Conservation (phyloP, 257 asterid species). For the Lavandula angustifolia region DNA sequence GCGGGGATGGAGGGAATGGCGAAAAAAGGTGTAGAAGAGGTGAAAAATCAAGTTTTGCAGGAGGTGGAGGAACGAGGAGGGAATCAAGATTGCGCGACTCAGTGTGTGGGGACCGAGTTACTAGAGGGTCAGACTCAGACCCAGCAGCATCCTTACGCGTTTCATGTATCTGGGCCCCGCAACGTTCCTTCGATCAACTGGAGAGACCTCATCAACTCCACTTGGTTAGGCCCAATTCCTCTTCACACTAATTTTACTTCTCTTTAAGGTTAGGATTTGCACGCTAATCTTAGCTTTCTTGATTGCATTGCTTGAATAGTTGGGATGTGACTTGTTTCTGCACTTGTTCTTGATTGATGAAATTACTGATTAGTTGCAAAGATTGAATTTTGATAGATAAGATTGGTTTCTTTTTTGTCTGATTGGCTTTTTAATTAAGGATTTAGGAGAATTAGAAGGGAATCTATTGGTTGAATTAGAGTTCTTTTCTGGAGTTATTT, state of each 20-base stretch:
- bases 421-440: neutral
- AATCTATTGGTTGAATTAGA: neutral
- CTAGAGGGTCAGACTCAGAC: slow-evolving; percentile 11
- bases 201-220: slow-evolving; percentile 71
- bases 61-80: slow-evolving; percentile 37
- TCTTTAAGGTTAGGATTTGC: neutral
- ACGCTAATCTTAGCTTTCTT: neutral
- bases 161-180: slow-evolving; percentile 79
- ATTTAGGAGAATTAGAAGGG: neutral
- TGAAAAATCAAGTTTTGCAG: slow-evolving; percentile 40
- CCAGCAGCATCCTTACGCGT: slow-evolving; percentile 64
- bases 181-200: slow-evolving; percentile 69
- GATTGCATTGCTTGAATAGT: neutral
- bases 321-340: slow-evolving; percentile 18
- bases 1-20: slow-evolving; percentile 28
- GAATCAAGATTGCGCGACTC: slow-evolving; percentile 28
- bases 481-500: neutral
- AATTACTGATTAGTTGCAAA: neutral
- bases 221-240: slow-evolving; percentile 52
- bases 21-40: slow-evolving; percentile 44
- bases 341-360: slow-evolving; percentile 2
- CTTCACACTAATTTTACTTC: neutral
- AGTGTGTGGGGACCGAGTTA: slow-evolving; percentile 20
- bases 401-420: neutral
- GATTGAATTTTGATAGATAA: neutral